Evolutionary conservation across 1,284 basidiomycete genomes (phyloP).

Genomic region (Microbotryum intermedium): DNA sequence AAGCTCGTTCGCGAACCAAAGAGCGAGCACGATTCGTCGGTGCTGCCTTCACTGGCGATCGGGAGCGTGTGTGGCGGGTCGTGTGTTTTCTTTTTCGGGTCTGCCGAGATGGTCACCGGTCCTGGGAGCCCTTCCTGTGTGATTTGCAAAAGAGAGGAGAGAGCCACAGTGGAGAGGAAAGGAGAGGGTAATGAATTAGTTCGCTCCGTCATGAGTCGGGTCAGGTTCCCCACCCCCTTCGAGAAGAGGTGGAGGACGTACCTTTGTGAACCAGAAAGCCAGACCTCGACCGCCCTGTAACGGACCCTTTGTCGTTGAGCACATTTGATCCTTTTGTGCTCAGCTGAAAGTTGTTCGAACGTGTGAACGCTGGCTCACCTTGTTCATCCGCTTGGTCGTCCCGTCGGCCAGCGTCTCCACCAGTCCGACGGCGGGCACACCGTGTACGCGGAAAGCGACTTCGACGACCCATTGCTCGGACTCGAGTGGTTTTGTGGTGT

Average conservation of each 20-base stretch:
- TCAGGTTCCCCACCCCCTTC: neutral
- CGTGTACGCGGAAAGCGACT: slow-evolving; percentile 35
- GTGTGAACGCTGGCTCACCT: slow-evolving; percentile 6
- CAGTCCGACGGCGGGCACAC: slow-evolving; percentile 20
- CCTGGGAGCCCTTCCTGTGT: slow-evolving; percentile 19
- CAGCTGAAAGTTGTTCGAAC: no score
- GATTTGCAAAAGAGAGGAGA: neutral
- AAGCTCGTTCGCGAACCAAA: slow-evolving; percentile 34
- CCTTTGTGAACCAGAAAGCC: slow-evolving; percentile 36
- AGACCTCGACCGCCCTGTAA: slow-evolving; percentile 33
- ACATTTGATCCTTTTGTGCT: neutral
- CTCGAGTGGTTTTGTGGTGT: slow-evolving; percentile 25
- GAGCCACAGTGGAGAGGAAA: no score
- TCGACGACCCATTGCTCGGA: slow-evolving; percentile 36
- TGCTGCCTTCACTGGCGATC: slow-evolving; percentile 12
- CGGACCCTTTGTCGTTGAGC: neutral
- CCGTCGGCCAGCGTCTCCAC: slow-evolving; percentile 10
- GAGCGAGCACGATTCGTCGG: slow-evolving; percentile 33
- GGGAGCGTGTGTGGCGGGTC: slow-evolving; percentile 19
- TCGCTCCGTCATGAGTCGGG: no score
- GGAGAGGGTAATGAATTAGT: no score
- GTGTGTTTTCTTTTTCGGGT: slow-evolving; percentile 10
- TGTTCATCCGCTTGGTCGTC: slow-evolving; percentile 9
- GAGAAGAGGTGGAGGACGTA: neutral
- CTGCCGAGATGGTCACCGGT: slow-evolving; percentile 17